A percentile compares a stretch with the other conserved stretches of the same genome.
phyloP scores from a whole-genome alignment of 108 stramenopile genomes.

The Poteriospumella lacustris region DNA sequence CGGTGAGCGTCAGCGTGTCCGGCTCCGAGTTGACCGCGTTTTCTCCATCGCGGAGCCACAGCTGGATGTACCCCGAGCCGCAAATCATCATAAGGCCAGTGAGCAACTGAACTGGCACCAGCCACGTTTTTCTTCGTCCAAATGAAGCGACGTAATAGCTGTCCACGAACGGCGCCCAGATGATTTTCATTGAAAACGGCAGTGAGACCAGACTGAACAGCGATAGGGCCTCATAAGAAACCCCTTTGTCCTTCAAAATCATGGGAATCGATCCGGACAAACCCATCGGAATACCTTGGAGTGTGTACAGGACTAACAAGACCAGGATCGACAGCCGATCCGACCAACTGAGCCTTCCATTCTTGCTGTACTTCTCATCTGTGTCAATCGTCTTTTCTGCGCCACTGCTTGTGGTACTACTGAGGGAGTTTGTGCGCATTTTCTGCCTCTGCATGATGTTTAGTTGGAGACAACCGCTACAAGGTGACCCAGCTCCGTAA shows the following conservation, averaged over 20 bases:
- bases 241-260: slow-evolving; percentile 82
- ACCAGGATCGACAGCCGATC: slow-evolving; percentile 55
- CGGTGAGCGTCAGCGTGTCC: slow-evolving; percentile 72
- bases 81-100: slow-evolving; percentile 66
- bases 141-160: slow-evolving; percentile 72
- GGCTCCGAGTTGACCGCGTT: slow-evolving; percentile 33
- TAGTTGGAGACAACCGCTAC: no score
- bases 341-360: background rate
- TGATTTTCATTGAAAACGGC: slow-evolving; percentile 93
- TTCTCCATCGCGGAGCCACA: slow-evolving; percentile 35
- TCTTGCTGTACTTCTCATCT: no score
- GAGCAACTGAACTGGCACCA: slow-evolving; percentile 87
- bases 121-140: slow-evolving; percentile 92
- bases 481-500: no score
- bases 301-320: slow-evolving; percentile 86
- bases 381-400: no score
- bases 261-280: slow-evolving; percentile 91
- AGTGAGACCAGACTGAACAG: slow-evolving; percentile 85
- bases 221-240: slow-evolving; percentile 86
- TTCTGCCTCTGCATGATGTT: no score
- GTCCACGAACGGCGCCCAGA: slow-evolving; percentile 99
- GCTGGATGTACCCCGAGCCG: slow-evolving; percentile 36
- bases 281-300: slow-evolving; percentile 99
- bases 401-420: no score
- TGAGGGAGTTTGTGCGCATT: no score